Percentiles rank a stretch among this genome's conserved stretches.
These are phyloP conservation scores for Dactylonectria macrodidyma DNA, from an alignment of 2,329 filamentous ascomycete species.

Conservation along the genomic window DNA sequence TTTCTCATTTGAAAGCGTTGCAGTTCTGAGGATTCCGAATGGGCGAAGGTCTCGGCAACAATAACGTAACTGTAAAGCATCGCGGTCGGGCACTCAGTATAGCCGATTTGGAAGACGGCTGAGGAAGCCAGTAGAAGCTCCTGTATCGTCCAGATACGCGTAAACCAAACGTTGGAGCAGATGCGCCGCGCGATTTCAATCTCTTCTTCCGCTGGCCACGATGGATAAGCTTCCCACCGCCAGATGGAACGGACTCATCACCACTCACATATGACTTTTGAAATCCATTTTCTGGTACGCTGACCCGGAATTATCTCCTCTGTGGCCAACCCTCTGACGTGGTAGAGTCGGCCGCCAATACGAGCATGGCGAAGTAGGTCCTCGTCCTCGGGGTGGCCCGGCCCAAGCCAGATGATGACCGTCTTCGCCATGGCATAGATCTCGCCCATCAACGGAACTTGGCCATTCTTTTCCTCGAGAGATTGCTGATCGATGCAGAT, in stretches of 20 bases:
- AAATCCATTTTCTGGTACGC: conserved; percentile 6
- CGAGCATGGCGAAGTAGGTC: conserved; percentile 13
- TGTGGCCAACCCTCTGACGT: not conserved
- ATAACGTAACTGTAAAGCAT: not conserved
- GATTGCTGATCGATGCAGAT: conserved; percentile 12
- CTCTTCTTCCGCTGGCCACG: conserved; percentile 8
- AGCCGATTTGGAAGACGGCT: not conserved
- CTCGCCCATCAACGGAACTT: not conserved
- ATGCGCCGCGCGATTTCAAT: conserved; percentile 6
- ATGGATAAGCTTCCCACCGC: not conserved
- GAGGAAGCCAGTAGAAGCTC: conserved; percentile 11
- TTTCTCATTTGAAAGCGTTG: conserved; percentile 6
- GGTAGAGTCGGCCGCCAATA: conserved; percentile 1
- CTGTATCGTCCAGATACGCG: conserved; percentile 6
- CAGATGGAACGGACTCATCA: not conserved
- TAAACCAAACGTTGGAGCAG: conserved; percentile 13
- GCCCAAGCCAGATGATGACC: not conserved
- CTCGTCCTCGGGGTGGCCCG: conserved; percentile 4
- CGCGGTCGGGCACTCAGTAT: not conserved
- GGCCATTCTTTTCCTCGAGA: not conserved
- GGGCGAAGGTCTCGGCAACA: not conserved
- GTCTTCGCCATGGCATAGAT: not conserved
- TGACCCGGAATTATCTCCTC: conserved; percentile 6
- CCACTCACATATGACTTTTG: conserved; percentile 12
- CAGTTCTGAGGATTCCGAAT: not conserved